Percentiles rank a stretch among this genome's conserved stretches.
Conservation (phyloP, 345 rosid species). For the Brassica rapa region DNA sequence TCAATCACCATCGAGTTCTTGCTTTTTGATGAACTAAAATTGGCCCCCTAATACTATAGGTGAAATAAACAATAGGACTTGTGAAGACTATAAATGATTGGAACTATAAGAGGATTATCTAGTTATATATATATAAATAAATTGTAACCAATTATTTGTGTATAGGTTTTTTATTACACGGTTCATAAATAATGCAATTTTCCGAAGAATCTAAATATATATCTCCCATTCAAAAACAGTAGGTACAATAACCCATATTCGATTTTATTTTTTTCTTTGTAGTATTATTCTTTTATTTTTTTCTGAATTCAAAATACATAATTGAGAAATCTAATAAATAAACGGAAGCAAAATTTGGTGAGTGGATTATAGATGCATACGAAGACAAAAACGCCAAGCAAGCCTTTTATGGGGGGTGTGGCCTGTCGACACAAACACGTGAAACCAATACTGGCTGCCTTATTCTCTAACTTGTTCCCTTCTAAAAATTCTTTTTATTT, state of each 20-base stretch:
- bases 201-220: no score
- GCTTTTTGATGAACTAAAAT: no score
- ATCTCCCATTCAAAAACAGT: no score
- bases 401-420: constrained; percentile 32
- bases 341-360: constrained; percentile 16
- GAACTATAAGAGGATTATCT: no score
- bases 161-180: no score
- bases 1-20: no score
- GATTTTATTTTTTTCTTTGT: not conserved
- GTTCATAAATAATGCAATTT: no score
- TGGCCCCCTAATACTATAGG: no score
- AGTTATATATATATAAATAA: no score
- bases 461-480: constrained; percentile 29
- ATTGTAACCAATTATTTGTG: no score
- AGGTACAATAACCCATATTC: constrained; percentile 8
- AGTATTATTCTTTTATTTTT: not conserved
- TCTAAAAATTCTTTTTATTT: not conserved
- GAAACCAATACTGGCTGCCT: constrained; percentile 38
- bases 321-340: not conserved
- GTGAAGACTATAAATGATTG: no score
- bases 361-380: constrained; percentile 24
- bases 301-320: constrained; percentile 15
- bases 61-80: no score
- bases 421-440: constrained; percentile 42
- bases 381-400: constrained; percentile 34